These are phyloP conservation scores for Lipomyces mesembrius DNA, from an alignment of 805 yeast species.

Conservation along the genomic window DNA sequence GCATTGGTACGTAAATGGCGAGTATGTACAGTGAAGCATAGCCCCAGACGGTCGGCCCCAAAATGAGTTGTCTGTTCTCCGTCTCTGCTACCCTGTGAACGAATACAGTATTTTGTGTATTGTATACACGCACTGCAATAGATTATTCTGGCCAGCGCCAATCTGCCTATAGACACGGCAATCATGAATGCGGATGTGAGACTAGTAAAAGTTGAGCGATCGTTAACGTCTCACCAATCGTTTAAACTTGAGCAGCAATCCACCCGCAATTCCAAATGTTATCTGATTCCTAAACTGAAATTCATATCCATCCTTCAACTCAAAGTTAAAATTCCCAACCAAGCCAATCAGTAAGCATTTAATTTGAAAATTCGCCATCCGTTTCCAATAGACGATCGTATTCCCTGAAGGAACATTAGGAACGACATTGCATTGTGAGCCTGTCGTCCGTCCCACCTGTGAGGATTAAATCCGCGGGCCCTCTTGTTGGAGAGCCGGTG, in stretches of 20 bases:
- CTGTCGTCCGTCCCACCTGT: too few relatives aligned
- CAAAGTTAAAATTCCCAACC: too few relatives aligned
- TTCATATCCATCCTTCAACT: too few relatives aligned
- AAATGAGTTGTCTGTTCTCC: too few relatives aligned
- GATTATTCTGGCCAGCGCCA: not conserved
- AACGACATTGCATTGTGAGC: conserved; percentile 5
- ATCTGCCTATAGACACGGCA: not conserved
- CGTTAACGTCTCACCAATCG: not conserved
- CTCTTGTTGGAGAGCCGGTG: too few relatives aligned
- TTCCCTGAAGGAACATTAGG: conserved; percentile 23
- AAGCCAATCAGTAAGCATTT: too few relatives aligned
- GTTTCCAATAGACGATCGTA: conserved; percentile 28
- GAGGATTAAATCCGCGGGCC: too few relatives aligned
- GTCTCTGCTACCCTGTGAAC: not conserved
- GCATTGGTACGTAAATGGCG: not conserved
- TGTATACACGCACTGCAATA: not conserved
- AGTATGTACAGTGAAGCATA: not conserved
- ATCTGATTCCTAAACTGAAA: too few relatives aligned
- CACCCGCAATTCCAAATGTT: too few relatives aligned
- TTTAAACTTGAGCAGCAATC: too few relatives aligned
- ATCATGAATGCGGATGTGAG: not conserved
- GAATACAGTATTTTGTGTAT: too few relatives aligned
- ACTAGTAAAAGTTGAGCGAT: not conserved
- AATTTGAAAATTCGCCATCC: not conserved
- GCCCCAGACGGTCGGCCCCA: not conserved